A percentile compares a stretch with the other conserved stretches of the same genome.
Evolutionary conservation across 179 eudicot species (phyloP).

Genomic region (Sideroxylon spinosum): DNA sequence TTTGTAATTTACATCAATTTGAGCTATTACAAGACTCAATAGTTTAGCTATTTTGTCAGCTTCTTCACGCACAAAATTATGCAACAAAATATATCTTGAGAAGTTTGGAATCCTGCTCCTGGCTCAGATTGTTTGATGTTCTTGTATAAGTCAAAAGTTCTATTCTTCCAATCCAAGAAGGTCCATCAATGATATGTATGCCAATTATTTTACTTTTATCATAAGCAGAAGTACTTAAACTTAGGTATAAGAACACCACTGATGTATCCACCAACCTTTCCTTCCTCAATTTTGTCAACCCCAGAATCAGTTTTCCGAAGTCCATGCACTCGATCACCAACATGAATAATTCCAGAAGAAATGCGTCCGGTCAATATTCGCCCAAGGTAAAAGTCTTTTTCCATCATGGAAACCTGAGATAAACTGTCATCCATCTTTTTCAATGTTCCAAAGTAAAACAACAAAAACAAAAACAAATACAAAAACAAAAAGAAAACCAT

Average conservation of each 20-base stretch:
- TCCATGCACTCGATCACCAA: constrained; percentile 93
- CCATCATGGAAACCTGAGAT: constrained; percentile 99
- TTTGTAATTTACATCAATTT: not conserved
- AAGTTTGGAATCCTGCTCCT: not conserved
- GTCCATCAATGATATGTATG: not conserved
- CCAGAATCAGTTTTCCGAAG: constrained; percentile 60
- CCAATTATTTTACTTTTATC: not conserved
- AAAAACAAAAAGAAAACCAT: not conserved
- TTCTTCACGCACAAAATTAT: not conserved
- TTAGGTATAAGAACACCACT: not conserved
- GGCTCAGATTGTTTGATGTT: not conserved
- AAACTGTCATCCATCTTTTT: constrained; percentile 53
- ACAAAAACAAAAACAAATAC: constrained; percentile 2
- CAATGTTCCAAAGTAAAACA: constrained; percentile 31
- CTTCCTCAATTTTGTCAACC: constrained; percentile 81
- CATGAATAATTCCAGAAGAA: constrained; percentile 61
- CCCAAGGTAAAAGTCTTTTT: constrained; percentile 79
- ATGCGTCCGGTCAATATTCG: constrained; percentile 91
- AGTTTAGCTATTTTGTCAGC: not conserved
- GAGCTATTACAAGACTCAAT: not conserved
- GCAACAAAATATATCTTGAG: not conserved
- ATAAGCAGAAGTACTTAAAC: not conserved
- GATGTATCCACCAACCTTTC: constrained; percentile 54
- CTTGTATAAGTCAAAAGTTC: not conserved
- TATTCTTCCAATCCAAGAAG: not conserved